Evolutionary conservation across 441 rosid genomes (phyloP).

Genomic region (Adansonia madagascariensis): DNA sequence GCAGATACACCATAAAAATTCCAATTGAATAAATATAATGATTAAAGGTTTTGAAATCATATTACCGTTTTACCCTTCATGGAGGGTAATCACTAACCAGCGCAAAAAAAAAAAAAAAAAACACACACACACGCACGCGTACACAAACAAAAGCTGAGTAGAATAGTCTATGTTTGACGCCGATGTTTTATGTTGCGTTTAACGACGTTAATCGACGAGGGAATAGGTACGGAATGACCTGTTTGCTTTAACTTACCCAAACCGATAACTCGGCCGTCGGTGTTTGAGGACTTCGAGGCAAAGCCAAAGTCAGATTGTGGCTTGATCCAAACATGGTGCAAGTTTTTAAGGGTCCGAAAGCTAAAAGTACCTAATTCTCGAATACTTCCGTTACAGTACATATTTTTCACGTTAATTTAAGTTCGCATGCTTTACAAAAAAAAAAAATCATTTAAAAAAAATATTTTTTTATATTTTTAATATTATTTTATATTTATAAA

Average conservation of each 20-base stretch:
- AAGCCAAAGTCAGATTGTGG: not conserved
- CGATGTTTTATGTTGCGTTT: conserved; percentile 28
- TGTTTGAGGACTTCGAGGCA: not conserved
- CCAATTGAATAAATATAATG: not conserved
- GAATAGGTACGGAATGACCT: not conserved
- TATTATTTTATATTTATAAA: too few relatives aligned
- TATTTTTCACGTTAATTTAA: too few relatives aligned
- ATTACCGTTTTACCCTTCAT: not conserved
- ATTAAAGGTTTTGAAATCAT: not conserved
- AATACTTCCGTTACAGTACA: not conserved
- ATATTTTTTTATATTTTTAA: too few relatives aligned
- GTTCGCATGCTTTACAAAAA: not conserved
- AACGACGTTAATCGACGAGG: conserved; percentile 15
- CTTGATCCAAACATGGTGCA: not conserved
- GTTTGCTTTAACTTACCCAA: not conserved
- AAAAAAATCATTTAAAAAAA: too few relatives aligned
- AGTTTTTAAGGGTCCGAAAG: not conserved
- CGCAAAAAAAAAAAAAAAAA: conserved; percentile 24
- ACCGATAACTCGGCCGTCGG: not conserved
- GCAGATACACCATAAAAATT: not conserved
- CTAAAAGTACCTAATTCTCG: not conserved
- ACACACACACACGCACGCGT: conserved; percentile 13
- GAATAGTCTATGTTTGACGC: conserved; percentile 16
- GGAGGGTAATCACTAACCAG: conserved; percentile 16
- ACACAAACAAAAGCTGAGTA: not conserved